A percentile compares a stretch with the other conserved stretches of the same genome.
Conservation (phyloP, 2,329 filamentous ascomycete genomes). For the Microdochium paspali region DNA sequence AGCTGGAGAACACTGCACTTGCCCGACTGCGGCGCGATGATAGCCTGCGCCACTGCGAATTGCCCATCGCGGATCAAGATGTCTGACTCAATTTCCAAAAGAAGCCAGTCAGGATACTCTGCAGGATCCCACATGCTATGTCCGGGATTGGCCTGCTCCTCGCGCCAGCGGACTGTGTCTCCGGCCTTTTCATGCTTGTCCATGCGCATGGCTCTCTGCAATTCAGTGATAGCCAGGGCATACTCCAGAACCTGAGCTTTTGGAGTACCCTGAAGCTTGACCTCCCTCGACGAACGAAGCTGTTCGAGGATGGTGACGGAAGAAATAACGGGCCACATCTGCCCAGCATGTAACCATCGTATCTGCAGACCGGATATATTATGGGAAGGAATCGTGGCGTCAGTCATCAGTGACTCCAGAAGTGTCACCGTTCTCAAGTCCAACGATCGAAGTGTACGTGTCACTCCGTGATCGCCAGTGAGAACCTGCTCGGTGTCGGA, state of each 20-base stretch:
- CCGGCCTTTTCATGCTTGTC: slow-evolving; percentile 15
- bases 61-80: slow-evolving; percentile 54
- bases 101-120: slow-evolving; percentile 49
- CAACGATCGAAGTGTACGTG: slow-evolving; percentile 1
- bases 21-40: slow-evolving; percentile 40
- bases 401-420: neutral
- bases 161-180: slow-evolving; percentile 17
- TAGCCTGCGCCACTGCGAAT: slow-evolving; percentile 51
- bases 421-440: slow-evolving; percentile 3
- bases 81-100: slow-evolving; percentile 58
- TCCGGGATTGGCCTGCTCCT: slow-evolving; percentile 36
- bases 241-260: slow-evolving; percentile 30
- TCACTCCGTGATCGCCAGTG: neutral
- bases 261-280: slow-evolving; percentile 21
- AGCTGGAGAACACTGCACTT: slow-evolving; percentile 54
- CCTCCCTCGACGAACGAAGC: slow-evolving; percentile 23
- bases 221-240: slow-evolving; percentile 29
- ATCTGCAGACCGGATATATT: slow-evolving; percentile 9
- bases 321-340: slow-evolving; percentile 36
- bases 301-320: slow-evolving; percentile 33
- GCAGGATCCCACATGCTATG: slow-evolving; percentile 49
- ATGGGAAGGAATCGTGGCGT: neutral
- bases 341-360: slow-evolving; percentile 29
- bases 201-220: slow-evolving; percentile 36
- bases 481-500: neutral